Conservation (phyloP, 1,139 yeast genomes). For the Debaryomyces subglobosus region DNA sequence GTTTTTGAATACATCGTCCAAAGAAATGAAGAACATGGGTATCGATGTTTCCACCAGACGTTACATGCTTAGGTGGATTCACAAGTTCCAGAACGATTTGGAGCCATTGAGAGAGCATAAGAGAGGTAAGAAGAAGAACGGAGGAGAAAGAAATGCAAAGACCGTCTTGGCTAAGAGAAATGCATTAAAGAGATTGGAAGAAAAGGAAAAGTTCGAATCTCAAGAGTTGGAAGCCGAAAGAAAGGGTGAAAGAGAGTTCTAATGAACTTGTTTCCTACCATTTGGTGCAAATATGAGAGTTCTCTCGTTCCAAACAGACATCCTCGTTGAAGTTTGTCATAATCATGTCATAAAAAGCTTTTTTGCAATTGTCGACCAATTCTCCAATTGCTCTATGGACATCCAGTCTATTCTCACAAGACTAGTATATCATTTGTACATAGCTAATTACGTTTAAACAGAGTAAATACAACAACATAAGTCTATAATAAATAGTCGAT, state of each 20-base stretch:
- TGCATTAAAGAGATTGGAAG: conserved; percentile 58
- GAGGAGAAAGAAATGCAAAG: conserved; percentile 85
- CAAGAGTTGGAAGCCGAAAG: conserved; percentile 32
- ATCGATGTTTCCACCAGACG: conserved; percentile 73
- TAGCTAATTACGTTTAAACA: conserved; percentile 4
- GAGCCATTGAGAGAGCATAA: conserved; percentile 61
- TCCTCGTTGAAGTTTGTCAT: neutral
- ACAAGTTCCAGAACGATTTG: conserved; percentile 57
- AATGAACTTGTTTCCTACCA: conserved; percentile 3
- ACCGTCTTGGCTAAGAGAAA: conserved; percentile 69
- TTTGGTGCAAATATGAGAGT: neutral
- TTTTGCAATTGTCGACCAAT: conserved; percentile 1
- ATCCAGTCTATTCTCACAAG: neutral
- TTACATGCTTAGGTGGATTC: conserved; percentile 57
- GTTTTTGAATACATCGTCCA: conserved; percentile 59
- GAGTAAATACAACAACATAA: conserved; percentile 1
- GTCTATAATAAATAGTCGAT: neutral
- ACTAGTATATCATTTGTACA: conserved; percentile 4
- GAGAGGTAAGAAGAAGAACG: conserved; percentile 76
- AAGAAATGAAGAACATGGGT: conserved; percentile 74
- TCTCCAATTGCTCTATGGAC: neutral
- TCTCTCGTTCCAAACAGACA: neutral
- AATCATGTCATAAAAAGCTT: neutral
- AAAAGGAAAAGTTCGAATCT: conserved; percentile 33
- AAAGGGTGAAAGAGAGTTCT: conserved; percentile 35